Conservation (phyloP, 1,139 yeast species). For the Kazachstania sp. region DNA sequence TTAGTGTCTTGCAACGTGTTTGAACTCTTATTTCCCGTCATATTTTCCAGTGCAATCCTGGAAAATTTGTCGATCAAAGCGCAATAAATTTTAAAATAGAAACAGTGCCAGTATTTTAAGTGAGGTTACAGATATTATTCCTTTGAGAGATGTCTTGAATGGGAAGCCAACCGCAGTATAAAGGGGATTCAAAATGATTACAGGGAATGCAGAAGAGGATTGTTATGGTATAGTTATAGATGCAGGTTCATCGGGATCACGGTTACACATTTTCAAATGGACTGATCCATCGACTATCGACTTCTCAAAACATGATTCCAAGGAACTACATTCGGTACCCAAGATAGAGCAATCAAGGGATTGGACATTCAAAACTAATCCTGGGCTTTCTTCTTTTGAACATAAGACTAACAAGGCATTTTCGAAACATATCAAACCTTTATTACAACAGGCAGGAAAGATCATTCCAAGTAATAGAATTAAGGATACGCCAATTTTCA, state of each 20-base stretch:
- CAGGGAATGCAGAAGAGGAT: conserved; percentile 5
- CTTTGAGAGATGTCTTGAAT: background rate
- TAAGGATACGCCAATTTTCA: conserved; percentile 56
- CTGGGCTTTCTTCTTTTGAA: conserved; percentile 61
- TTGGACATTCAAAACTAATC: conserved; percentile 56
- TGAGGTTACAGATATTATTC: background rate
- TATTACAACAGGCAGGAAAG: conserved; percentile 49
- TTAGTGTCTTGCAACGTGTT: no score
- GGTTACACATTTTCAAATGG: conserved; percentile 66
- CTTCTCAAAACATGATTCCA: conserved; percentile 23
- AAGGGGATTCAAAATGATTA: background rate
- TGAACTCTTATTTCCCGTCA: no score
- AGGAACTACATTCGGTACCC: conserved; percentile 47
- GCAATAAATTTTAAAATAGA: no score
- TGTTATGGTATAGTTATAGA: conserved; percentile 67
- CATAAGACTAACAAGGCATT: conserved; percentile 45
- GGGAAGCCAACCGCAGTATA: background rate
- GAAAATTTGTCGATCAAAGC: no score
- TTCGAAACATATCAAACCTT: conserved; percentile 48
- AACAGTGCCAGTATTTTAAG: no score
- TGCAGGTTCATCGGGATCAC: conserved; percentile 76
- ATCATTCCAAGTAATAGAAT: conserved; percentile 50
- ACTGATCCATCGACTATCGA: conserved; percentile 35
- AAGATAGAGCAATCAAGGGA: conserved; percentile 47
- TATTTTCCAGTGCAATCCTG: no score